Base-by-base conservation (phyloP, 768 basidiomycete species). In the Leccinum subgranulosum region DNA sequence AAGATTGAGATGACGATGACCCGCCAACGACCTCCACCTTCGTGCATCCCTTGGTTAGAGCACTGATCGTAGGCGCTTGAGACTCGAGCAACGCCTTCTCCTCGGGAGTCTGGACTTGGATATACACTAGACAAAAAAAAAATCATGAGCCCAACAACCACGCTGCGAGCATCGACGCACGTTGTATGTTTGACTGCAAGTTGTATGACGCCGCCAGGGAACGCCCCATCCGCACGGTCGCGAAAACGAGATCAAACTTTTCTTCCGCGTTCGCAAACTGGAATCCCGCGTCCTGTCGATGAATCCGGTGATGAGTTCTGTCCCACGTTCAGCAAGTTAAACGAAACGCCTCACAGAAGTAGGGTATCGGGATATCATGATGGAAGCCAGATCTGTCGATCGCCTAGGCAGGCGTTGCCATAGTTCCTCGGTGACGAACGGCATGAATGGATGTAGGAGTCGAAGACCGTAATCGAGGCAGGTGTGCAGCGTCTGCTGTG, bases 391-490 rank as follows among this genome's bases (percentile, higher is more conserved):
- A 69, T 98, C 94, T 41, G 87, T 87, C 2, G 88, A 84, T 58
- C 94, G 79, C 17, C 95, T 80, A 0, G 95, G 94, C 2, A 99
- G 78, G 28, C 97, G 85, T 72, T 99, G 97, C 97, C 97, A 99
- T 11, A 99, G 77, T 72, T 98, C 97, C 75, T 99, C 97, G 4
- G 97, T 98, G 31, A 99, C 92, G 73, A 90, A 99, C 1, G 97
- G 97, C 97, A 98, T 99, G 77, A 98, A 94, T 0, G 97, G 97
- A 72, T 98, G 97, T 1, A 98, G 79, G 2, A 99, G 79, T 19
- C 88, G 85, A 53, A 99, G 79, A 10, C 95, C 97, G 59, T 87
- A 75, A 65, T 99, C 97, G 41, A 99, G 81, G 70, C 94, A 96
- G 7, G 89, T 95, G 73, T 98, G 97, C 36, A 99, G 76, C 0